Evolutionary conservation across 805 yeast genomes (phyloP), one percentile per base, ranked within the genome.

Genomic region (Candida piceae): DNA sequence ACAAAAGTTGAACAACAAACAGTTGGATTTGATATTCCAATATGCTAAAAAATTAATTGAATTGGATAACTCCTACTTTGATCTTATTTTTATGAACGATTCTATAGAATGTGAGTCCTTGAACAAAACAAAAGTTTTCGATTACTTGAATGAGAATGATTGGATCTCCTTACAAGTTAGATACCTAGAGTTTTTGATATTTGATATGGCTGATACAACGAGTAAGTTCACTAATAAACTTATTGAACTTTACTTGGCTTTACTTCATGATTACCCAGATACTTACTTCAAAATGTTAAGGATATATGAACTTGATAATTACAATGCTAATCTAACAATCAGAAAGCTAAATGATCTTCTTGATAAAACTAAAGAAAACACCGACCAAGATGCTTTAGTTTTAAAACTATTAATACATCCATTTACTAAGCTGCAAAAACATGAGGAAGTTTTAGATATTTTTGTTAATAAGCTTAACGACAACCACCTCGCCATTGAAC

Each of bases 81-180:
- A 56, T 38, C 42, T 58, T 16, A 66, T 90, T 0, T 88, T 88
- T 46, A 67, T 85, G 69, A 77, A 74, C 39, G 82, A 80, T 35
- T 66, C 83, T 0, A 68, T 72, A 10, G 76, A 75, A 44, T 71
- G 84, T 40, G 80, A 76, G 40, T 63, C 74, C 11, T 70, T 80
- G 35, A 73, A 84, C 43, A 69, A 71, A 33, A 44, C 59, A 17
- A 62, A 68, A 44, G 78, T 87, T 0, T 62, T 80, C 32, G 69
- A 73, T 1, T 81, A 63, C 50, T 55, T 84, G n/a, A 53, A 58
- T 13, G 27, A 41, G 3, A 42, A 41, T 10, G 13, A 37, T 3
- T 44, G 52, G 45, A 35, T 28, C 2, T 33, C 39, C 5, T 39
- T 71, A 21, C 61, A 70, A 7, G 42, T 67, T 6, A 52, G 57